phyloP scores from a whole-genome alignment of 23 red algal species.

The Chondrus crispus region DNA sequence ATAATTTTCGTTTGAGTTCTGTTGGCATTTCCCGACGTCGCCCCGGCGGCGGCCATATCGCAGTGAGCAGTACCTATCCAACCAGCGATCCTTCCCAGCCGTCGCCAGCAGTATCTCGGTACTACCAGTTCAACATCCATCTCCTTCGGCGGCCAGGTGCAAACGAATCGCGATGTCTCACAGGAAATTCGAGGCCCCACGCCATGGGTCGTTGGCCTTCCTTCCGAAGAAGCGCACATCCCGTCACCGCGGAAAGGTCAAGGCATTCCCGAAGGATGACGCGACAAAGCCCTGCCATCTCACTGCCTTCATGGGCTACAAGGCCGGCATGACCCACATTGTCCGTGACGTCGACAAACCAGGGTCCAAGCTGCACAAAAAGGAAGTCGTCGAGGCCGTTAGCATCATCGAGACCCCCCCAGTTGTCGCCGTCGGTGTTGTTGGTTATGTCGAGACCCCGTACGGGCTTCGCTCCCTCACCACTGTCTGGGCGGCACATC shows the following conservation, averaged over 20 bases:
- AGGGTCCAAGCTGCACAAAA: conserved; percentile 97
- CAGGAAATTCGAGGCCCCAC: conserved; percentile 94
- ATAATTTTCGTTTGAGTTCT: too few species aligned
- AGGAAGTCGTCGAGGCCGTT: conserved; percentile 96
- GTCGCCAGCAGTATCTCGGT: too few species aligned
- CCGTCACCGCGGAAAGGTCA: conserved; percentile 89
- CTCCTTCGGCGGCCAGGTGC: too few species aligned
- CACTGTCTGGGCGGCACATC: conserved; percentile 97
- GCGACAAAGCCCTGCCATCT: conserved; percentile 86
- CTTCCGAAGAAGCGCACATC: conserved; percentile 81
- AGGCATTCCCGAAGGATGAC: conserved; percentile 96
- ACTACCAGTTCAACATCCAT: too few species aligned
- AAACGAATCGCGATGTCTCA: conserved; percentile 99
- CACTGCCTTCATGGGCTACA: conserved; percentile 91
- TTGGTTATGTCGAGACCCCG: conserved; percentile 98
- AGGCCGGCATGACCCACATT: conserved; percentile 98
- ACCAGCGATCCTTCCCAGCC: too few species aligned
- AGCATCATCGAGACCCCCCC: conserved; percentile 94
- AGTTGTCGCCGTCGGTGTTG: conserved; percentile 85
- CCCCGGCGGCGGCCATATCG: too few species aligned
- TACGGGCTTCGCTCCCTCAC: conserved; percentile 90
- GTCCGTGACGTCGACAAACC: conserved; percentile 97
- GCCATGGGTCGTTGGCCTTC: conserved; percentile 94
- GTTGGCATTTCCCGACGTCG: too few species aligned
- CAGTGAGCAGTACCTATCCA: too few species aligned